Evolutionary conservation across 768 basidiomycete species (phyloP).

Genomic region (Trametes villosa): DNA sequence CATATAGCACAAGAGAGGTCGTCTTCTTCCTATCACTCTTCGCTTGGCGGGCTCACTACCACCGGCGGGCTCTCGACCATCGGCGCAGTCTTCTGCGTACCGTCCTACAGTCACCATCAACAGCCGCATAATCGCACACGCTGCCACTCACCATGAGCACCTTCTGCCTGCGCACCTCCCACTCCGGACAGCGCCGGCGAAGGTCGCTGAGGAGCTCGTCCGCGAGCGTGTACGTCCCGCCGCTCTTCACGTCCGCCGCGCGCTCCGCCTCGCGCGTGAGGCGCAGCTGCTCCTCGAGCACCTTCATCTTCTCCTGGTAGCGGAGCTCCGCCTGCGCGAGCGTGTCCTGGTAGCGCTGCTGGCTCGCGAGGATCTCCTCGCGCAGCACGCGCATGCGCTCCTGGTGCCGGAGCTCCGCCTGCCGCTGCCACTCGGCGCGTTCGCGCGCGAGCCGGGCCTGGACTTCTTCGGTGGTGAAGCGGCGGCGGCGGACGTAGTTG

Average conservation of each 20-base stretch:
- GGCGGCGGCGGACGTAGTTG: conserved; percentile 28
- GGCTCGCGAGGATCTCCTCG: conserved; percentile 32
- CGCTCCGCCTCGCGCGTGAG: conserved; percentile 40
- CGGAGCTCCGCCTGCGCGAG: conserved; percentile 27
- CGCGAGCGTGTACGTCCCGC: conserved; percentile 38
- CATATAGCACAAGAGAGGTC: conserved; percentile 12
- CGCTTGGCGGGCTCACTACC: conserved; percentile 12
- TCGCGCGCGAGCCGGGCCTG: conserved; percentile 32
- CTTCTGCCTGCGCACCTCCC: conserved; percentile 58
- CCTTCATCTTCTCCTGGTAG: conserved; percentile 41
- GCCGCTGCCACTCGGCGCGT: conserved; percentile 38
- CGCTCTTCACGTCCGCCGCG: conserved; percentile 33
- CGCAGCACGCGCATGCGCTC: conserved; percentile 51
- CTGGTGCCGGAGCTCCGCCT: conserved; percentile 52
- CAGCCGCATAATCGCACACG: neutral
- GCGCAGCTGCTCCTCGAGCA: conserved; percentile 39
- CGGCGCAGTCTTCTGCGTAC: conserved; percentile 28
- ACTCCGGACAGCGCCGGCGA: conserved; percentile 61
- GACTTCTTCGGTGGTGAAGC: conserved; percentile 20
- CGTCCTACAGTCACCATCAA: conserved; percentile 1
- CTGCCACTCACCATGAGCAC: conserved; percentile 50
- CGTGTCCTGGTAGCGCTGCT: conserved; percentile 31
- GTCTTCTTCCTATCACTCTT: conserved; percentile 11
- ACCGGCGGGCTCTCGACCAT: conserved; percentile 20
- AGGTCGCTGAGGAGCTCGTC: conserved; percentile 61